A percentile compares a stretch with the other conserved stretches of the same genome.
These are phyloP conservation scores for Malus fusca DNA, from an alignment of 306 rosid genomes.

Conservation along the genomic window DNA sequence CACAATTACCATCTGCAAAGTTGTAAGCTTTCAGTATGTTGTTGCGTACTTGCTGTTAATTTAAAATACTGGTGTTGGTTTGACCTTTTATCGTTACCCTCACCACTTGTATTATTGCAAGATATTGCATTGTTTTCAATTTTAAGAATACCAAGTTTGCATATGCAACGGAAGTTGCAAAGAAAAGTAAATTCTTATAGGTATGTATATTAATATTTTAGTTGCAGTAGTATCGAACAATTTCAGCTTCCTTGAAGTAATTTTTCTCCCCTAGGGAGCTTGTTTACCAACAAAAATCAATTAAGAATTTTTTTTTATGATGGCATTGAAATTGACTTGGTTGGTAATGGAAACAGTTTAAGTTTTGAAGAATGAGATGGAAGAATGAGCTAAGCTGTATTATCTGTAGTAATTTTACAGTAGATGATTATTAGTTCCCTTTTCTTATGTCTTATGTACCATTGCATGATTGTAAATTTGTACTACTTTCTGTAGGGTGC, in stretches of 20 bases:
- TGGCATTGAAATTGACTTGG: background rate
- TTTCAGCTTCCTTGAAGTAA: background rate
- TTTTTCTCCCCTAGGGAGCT: background rate
- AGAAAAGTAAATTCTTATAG: background rate
- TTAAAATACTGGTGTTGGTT: background rate
- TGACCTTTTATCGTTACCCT: background rate
- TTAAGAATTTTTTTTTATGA: background rate
- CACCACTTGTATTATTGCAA: background rate
- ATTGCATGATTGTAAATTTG: background rate
- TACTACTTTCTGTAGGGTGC: conserved; percentile 23
- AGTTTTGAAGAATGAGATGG: background rate
- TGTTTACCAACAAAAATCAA: background rate
- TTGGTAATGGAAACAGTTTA: background rate
- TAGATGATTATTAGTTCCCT: background rate
- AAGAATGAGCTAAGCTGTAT: background rate
- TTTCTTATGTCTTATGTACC: background rate
- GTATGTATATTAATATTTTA: background rate
- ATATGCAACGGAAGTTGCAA: background rate
- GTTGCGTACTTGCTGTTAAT: background rate
- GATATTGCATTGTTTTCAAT: background rate
- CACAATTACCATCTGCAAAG: background rate
- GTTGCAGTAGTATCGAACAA: background rate
- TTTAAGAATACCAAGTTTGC: background rate
- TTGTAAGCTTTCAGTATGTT: background rate
- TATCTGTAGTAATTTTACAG: background rate